Evolutionary conservation across 2,329 filamentous ascomycete genomes (phyloP), one percentile per base, ranked within the genome.

Genomic region (Botrytis fragariae): DNA sequence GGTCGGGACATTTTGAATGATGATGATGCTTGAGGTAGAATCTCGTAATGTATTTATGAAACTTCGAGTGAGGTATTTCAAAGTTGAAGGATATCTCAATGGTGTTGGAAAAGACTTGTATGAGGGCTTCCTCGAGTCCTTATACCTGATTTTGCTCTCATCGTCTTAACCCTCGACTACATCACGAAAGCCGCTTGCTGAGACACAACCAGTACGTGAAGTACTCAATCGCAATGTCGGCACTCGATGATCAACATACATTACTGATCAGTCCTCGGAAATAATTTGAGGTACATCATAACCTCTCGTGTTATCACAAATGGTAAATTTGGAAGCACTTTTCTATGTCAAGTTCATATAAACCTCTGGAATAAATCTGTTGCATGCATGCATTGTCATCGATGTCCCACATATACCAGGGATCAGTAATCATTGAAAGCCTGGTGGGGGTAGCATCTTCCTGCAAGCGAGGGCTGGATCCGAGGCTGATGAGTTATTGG

Each of bases 401-500:
- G 32, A 20, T 60, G 10, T 37, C 20, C 29, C 20, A 6, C 32
- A 32, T 14, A 32, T 37, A 37, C 18, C 32, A 61, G 4, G 20
- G 35, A 44, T 44, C 35, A 69, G 67, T 60, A 69, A 60, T 69
- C 67, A 69, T 69, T 37, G 29, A n/a, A 42, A 20, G 37, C 44
- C 1, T 60, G 59, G 29, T 35, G 57, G 2, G 5, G 3, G 14
- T 54, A 14, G 22, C 6, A 25, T 29, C 45, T 60, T n/a, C 48
- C 67, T 39, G 1, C 51, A 60, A 42, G 25, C 25, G 32, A 35
- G 25, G 18, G 45, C 42, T 54, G 45, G n/a, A 60, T 59, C 67
- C 51, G 51, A 69, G 67, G 39, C 67, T 69, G n/a, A 60, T 69
- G 39, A 69, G 37, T 69, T 22, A 25, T 25, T 59, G 57, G 29